Percentiles rank a stretch among this genome's conserved stretches.
Evolutionary conservation across 2,329 filamentous ascomycete species (phyloP).

Genomic region (Cercospora berteroae): DNA sequence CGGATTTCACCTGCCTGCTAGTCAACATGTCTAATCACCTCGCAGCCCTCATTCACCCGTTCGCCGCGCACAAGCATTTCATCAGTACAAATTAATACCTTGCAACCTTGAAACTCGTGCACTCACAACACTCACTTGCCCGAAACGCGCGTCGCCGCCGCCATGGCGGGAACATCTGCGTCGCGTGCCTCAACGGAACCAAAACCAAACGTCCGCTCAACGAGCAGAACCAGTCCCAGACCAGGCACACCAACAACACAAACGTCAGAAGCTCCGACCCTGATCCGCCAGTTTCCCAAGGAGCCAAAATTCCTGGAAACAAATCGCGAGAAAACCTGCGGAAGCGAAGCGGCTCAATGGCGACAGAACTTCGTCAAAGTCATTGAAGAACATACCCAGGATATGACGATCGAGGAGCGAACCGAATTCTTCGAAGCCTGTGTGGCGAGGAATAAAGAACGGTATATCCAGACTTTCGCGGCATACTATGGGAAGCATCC

Average conservation of each 20-base stretch:
- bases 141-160: neutral
- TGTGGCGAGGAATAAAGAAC: constrained; percentile 1
- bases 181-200: neutral
- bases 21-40: constrained; percentile 8
- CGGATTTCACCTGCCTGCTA: neutral
- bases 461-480: constrained; percentile 8
- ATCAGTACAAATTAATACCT: neutral
- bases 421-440: constrained; percentile 12
- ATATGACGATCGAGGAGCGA: constrained; percentile 8
- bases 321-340: constrained; percentile 7
- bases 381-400: constrained; percentile 4
- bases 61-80: neutral
- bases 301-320: constrained; percentile 2
- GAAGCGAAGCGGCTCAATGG: constrained; percentile 6
- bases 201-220: neutral
- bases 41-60: neutral
- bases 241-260: constrained; percentile 2
- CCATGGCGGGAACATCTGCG: neutral
- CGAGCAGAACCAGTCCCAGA: neutral
- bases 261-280: constrained; percentile 5
- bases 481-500: constrained; percentile 10
- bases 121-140: neutral
- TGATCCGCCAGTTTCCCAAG: constrained; percentile 1
- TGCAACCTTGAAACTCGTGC: neutral
- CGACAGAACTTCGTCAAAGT: constrained; percentile 10